phyloP scores from a whole-genome alignment of 1,139 yeast genomes.

The Blastobotrys aristatus region DNA sequence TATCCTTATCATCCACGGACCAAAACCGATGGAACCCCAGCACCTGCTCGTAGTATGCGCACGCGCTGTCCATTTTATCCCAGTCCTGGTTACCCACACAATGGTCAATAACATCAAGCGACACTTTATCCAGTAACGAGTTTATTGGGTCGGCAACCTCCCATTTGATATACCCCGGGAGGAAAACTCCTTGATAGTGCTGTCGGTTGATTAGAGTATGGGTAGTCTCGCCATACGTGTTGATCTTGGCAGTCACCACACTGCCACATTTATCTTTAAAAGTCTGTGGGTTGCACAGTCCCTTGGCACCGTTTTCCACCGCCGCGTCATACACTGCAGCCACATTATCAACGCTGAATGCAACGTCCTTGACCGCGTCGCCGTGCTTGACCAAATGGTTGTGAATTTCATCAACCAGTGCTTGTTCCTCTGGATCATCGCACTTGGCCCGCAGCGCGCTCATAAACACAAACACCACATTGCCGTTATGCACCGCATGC shows the following conservation, averaged over 20 bases:
- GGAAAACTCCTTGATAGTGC: constrained; percentile 40
- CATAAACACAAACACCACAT: constrained; percentile 50
- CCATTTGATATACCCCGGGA: constrained; percentile 49
- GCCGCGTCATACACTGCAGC: constrained; percentile 45
- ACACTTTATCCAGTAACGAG: constrained; percentile 36
- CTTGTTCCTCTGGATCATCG: constrained; percentile 23
- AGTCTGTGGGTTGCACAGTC: constrained; percentile 41
- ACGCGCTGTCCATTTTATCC: constrained; percentile 57
- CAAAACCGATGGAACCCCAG: constrained; percentile 75
- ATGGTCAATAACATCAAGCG: constrained; percentile 55
- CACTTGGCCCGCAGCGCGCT: constrained; percentile 36
- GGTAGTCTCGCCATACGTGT: constrained; percentile 57
- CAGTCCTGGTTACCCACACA: constrained; percentile 76
- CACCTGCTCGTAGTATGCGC: constrained; percentile 52
- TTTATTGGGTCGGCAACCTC: constrained; percentile 20
- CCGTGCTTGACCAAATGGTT: constrained; percentile 49
- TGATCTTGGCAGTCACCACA: constrained; percentile 50
- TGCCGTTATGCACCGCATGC: constrained; percentile 58
- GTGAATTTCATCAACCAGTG: constrained; percentile 38
- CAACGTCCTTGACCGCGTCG: constrained; percentile 70
- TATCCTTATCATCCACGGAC: constrained; percentile 76
- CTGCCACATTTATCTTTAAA: constrained; percentile 46
- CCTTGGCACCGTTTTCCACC: constrained; percentile 49
- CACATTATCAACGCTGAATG: constrained; percentile 54
- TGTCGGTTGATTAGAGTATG: constrained; percentile 58